These are phyloP conservation scores for Zymoseptoria pseudotritici DNA, from an alignment of 2,329 filamentous ascomycete genomes.

Conservation along the genomic window DNA sequence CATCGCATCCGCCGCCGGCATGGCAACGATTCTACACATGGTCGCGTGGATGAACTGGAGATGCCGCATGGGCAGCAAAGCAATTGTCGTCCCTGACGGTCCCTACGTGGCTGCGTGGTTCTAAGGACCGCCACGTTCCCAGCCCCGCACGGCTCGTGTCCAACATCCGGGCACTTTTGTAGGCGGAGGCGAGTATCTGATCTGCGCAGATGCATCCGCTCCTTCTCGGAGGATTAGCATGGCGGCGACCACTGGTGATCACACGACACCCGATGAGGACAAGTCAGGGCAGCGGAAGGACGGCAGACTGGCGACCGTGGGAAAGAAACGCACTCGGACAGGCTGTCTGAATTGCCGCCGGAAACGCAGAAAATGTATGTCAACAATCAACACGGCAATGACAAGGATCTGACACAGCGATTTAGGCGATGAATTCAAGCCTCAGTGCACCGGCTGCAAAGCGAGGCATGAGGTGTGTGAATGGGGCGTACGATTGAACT, in stretches of 20 bases:
- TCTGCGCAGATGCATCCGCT: background rate
- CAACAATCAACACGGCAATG: background rate
- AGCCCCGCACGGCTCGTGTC: background rate
- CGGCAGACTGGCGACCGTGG: conserved; percentile 19
- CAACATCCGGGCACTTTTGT: background rate
- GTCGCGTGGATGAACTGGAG: background rate
- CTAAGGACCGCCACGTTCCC: background rate
- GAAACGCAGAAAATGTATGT: conserved; percentile 27
- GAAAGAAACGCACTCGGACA: conserved; percentile 27
- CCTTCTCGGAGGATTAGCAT: conserved; percentile 1
- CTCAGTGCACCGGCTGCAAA: conserved; percentile 26
- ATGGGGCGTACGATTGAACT: conserved; percentile 25
- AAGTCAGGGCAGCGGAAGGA: conserved; percentile 1
- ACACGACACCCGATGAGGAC: background rate
- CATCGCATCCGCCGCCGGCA: background rate
- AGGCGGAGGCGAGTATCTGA: background rate
- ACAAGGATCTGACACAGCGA: background rate
- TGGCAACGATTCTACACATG: background rate
- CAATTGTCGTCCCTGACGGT: background rate
- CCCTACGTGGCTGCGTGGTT: background rate
- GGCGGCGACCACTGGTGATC: conserved; percentile 4
- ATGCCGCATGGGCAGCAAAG: background rate
- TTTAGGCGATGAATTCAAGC: conserved; percentile 26
- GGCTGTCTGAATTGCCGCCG: conserved; percentile 30
- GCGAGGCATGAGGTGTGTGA: conserved; percentile 25